These are phyloP conservation scores for Hymenoscyphus repandus DNA, from an alignment of 2,329 filamentous ascomycete species.

Conservation along the genomic window DNA sequence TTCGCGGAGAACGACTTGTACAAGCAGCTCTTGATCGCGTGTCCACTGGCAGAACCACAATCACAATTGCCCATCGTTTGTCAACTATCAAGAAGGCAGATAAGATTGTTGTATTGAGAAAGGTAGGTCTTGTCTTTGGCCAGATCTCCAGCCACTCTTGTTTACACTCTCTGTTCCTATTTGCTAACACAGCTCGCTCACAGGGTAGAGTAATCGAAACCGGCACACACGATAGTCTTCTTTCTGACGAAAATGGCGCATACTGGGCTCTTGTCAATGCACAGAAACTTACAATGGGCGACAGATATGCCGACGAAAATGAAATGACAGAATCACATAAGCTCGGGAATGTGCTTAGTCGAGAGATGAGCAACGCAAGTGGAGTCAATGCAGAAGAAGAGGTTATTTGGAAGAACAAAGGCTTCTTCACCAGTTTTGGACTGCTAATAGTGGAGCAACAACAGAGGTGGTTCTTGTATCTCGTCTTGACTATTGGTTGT, in stretches of 20 bases:
- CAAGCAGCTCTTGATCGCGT: slow-evolving; percentile 51
- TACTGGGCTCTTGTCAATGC: slow-evolving; percentile 65
- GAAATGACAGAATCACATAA: slow-evolving; percentile 20
- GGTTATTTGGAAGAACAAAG: slow-evolving; percentile 33
- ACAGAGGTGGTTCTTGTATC: slow-evolving; percentile 45
- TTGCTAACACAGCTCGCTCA: not conserved
- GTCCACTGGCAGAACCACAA: slow-evolving; percentile 52
- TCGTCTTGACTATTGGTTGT: slow-evolving; percentile 41
- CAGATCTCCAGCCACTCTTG: not conserved
- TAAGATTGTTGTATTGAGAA: slow-evolving; percentile 69
- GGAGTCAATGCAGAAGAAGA: slow-evolving; percentile 19
- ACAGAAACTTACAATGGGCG: slow-evolving; percentile 37
- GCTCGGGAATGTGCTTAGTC: slow-evolving; percentile 15
- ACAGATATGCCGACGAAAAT: slow-evolving; percentile 22
- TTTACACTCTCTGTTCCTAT: not conserved
- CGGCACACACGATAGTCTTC: slow-evolving; percentile 69
- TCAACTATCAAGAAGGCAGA: slow-evolving; percentile 74
- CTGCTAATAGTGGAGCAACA: slow-evolving; percentile 52
- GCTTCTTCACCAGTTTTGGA: slow-evolving; percentile 46
- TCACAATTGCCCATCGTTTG: slow-evolving; percentile 59
- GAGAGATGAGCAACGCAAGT: slow-evolving; percentile 20
- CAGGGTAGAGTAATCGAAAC: slow-evolving; percentile 66
- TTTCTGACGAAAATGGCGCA: slow-evolving; percentile 51
- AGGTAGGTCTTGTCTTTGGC: slow-evolving; percentile 73
- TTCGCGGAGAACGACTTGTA: slow-evolving; percentile 46